These are phyloP conservation scores for Rhypophila decipiens DNA, from an alignment of 495 filamentous ascomycete species.

Conservation along the genomic window DNA sequence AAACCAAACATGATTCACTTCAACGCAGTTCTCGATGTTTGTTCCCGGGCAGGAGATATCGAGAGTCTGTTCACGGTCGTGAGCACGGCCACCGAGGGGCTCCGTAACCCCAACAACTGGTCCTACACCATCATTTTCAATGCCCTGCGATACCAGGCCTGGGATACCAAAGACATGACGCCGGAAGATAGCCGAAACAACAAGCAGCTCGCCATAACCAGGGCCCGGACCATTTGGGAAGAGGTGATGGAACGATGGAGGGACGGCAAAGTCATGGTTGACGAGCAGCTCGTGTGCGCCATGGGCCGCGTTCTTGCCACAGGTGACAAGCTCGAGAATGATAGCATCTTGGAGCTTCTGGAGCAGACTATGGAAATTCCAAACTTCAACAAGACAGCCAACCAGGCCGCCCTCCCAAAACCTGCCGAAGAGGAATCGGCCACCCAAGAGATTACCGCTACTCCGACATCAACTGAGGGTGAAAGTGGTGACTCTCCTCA, in stretches of 20 bases:
- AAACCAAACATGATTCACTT: conserved; percentile 69
- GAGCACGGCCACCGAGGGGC: conserved; percentile 55
- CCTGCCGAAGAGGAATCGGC: not conserved
- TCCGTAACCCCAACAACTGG: conserved; percentile 53
- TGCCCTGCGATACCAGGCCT: conserved; percentile 46
- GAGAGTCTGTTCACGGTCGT: conserved; percentile 70
- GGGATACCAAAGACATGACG: conserved; percentile 7
- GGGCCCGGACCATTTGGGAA: conserved; percentile 69
- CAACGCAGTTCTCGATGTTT: conserved; percentile 80
- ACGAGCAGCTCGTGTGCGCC: conserved; percentile 64
- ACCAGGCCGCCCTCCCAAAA: not conserved
- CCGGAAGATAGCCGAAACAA: conserved; percentile 27
- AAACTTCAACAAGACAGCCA: conserved; percentile 27
- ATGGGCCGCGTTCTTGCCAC: conserved; percentile 70
- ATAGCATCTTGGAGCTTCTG: conserved; percentile 64
- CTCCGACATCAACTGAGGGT: not conserved
- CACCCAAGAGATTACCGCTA: not conserved
- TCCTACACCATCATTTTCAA: conserved; percentile 82
- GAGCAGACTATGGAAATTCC: conserved; percentile 73
- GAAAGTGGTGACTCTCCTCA: not conserved
- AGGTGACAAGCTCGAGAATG: conserved; percentile 48
- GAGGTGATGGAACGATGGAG: conserved; percentile 69
- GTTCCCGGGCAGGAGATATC: conserved; percentile 60
- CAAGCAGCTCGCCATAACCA: conserved; percentile 34
- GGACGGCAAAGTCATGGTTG: conserved; percentile 58